Percentiles rank a stretch among this genome's conserved stretches.
Conservation (phyloP, 2,329 filamentous ascomycete species). For the Diaporthe sp. region DNA sequence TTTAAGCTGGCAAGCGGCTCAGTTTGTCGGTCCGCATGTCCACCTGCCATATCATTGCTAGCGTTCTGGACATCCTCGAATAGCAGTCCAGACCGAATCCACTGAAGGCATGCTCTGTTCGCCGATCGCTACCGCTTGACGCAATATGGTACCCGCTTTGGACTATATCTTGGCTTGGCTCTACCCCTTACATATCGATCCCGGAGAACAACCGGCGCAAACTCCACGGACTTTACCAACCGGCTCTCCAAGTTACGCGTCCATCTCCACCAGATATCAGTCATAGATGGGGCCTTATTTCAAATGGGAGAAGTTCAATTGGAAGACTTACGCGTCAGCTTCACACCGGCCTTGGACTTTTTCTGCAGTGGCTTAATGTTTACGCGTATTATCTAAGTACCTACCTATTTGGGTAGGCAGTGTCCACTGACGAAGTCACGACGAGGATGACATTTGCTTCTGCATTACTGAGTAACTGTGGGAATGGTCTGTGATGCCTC, state of each 20-base stretch:
- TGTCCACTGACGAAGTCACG: neutral
- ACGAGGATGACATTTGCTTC: neutral
- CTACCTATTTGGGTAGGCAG: neutral
- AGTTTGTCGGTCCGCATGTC: neutral
- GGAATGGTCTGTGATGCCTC: neutral
- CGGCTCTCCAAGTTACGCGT: neutral
- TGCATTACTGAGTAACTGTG: neutral
- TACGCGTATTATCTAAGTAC: neutral
- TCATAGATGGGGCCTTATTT: neutral
- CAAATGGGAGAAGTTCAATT: neutral
- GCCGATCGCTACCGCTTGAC: neutral
- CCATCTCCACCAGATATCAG: neutral
- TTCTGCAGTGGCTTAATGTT: neutral
- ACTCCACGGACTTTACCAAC: neutral
- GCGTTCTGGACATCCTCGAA: neutral
- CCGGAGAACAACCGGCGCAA: neutral
- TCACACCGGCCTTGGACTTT: neutral
- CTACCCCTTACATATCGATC: neutral
- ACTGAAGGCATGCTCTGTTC: neutral
- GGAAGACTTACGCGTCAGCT: slow-evolving; percentile 12
- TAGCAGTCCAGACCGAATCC: neutral
- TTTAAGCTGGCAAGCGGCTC: neutral
- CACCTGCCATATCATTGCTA: neutral
- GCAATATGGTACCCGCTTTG: neutral
- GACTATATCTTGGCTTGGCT: slow-evolving; percentile 19